These are phyloP conservation scores for Wickerhamiella sorbophila DNA, from an alignment of 805 yeast genomes.

Conservation along the genomic window DNA sequence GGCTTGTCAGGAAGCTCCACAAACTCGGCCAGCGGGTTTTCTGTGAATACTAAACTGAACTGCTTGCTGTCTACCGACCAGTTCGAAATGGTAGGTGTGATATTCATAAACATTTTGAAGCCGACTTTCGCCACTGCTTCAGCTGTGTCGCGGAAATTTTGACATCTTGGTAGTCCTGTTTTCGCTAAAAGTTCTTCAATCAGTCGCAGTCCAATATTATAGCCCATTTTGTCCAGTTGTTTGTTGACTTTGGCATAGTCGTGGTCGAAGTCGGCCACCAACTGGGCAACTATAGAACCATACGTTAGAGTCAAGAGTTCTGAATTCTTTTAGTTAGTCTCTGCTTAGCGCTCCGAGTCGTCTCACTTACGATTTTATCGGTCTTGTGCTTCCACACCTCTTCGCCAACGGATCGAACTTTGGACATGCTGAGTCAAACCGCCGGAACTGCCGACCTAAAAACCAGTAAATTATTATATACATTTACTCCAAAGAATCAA, in stretches of 20 bases:
- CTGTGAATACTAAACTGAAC: constrained; percentile 58
- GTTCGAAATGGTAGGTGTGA: constrained; percentile 57
- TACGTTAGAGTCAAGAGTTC: constrained; percentile 91
- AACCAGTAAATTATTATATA: too few species aligned
- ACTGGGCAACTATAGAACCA: constrained; percentile 84
- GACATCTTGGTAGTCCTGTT: constrained; percentile 75
- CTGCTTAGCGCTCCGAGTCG: neutral
- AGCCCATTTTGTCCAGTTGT: constrained; percentile 86
- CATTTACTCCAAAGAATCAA: constrained; percentile 22
- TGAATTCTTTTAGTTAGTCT: constrained; percentile 42
- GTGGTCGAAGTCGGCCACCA: constrained; percentile 67
- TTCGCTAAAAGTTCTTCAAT: constrained; percentile 88
- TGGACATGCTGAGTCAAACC: constrained; percentile 14
- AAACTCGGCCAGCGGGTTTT: constrained; percentile 87
- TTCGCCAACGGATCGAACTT: constrained; percentile 44
- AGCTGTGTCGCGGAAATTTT: constrained; percentile 67
- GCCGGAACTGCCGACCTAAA: too few species aligned
- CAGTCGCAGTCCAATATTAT: constrained; percentile 78
- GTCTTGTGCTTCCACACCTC: constrained; percentile 83
- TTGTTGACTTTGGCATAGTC: constrained; percentile 68
- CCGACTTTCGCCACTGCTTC: constrained; percentile 79
- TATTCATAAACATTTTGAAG: constrained; percentile 76
- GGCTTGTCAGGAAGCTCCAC: constrained; percentile 82
- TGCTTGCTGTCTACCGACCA: constrained; percentile 67
- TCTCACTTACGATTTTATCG: constrained; percentile 58